phyloP scores from a whole-genome alignment of 164 flowering plant species.

The Annona cherimola region DNA sequence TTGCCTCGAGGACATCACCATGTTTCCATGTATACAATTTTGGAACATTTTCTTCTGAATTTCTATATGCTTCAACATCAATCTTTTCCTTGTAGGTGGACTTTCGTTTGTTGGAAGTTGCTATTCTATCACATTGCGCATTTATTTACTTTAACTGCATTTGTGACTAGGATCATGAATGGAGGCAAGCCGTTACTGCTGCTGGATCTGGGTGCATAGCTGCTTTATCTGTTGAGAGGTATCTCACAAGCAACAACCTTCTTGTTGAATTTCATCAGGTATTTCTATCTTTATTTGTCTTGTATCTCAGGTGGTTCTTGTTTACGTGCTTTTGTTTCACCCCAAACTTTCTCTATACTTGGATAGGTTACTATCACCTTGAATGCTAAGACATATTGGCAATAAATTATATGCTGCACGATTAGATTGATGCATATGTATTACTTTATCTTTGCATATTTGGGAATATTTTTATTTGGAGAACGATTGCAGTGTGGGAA shows the following conservation, averaged over 20 bases:
- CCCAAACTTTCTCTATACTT: neutral
- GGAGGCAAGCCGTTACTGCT: conserved; percentile 99
- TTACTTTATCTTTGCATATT: too few relatives aligned
- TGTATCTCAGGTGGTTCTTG: neutral
- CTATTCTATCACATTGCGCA: too few relatives aligned
- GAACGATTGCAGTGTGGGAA: too few relatives aligned
- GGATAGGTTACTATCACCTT: neutral
- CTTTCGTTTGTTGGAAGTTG: too few relatives aligned
- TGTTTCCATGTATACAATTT: too few relatives aligned
- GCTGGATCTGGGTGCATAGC: conserved; percentile 99
- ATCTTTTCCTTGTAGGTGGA: too few relatives aligned
- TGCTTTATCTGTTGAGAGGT: conserved; percentile 94
- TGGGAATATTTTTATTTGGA: too few relatives aligned
- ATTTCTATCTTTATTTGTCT: conserved; percentile 5
- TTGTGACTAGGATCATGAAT: conserved; percentile 75
- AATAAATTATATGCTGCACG: neutral
- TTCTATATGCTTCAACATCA: neutral
- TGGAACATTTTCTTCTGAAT: too few relatives aligned
- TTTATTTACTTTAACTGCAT: neutral
- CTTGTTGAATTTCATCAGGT: conserved; percentile 98
- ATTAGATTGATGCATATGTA: too few relatives aligned
- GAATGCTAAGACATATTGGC: neutral
- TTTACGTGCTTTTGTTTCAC: neutral
- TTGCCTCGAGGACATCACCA: too few relatives aligned
- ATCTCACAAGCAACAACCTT: conserved; percentile 71